Base-by-base conservation (phyloP, 768 basidiomycete genomes). In the Lactarius akahatsu region DNA sequence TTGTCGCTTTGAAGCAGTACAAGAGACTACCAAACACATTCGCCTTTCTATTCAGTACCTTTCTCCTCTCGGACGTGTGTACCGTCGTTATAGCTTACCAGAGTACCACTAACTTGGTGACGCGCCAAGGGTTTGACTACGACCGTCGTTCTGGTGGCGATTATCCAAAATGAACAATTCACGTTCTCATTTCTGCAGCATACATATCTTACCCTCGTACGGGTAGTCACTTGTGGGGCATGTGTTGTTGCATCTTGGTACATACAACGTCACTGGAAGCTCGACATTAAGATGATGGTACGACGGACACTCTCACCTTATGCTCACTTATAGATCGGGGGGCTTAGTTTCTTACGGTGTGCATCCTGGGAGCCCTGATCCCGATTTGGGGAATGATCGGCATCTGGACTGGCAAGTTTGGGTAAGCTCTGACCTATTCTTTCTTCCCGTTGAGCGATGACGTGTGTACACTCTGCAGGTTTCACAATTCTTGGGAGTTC, bases 301-400 rank as follows among this genome's bases (percentile, higher is more conserved):
- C 8, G 6, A 9, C 50, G 16, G 3, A 15, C 11, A 3, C 40
- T 23, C 1, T 26, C 26, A 68, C 18, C 20, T 20, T 6, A 58
- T 20, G 9, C n/a, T 52, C n/a, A 10, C 30, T 66, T 16, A 62
- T 23, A 23, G 6, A 64, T 20, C 2, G 34, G 15, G 36, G 6
- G 1, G 47, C 0, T 15, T 47, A 92, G 89, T 92, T 93, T 71
- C 77, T 87, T 16, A 83, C 90, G 0, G 92, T 90, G 3, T 92
- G 91, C 69, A 82, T 91, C 0, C 84, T 88, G 5, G 89, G 90
- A 3, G 83, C 92, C 30, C 50, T 92, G 54, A 91, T 94, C 60
- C 91, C 92, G 1, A 78, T 92, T 7, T 94, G 92, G 92, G 90
- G 91, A 16, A 89, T 91, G 89, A 80, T 92, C 52, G 91, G 92